Evolutionary conservation across 2,329 filamentous ascomycete species (phyloP).

Genomic region (Xylariaceae sp.): DNA sequence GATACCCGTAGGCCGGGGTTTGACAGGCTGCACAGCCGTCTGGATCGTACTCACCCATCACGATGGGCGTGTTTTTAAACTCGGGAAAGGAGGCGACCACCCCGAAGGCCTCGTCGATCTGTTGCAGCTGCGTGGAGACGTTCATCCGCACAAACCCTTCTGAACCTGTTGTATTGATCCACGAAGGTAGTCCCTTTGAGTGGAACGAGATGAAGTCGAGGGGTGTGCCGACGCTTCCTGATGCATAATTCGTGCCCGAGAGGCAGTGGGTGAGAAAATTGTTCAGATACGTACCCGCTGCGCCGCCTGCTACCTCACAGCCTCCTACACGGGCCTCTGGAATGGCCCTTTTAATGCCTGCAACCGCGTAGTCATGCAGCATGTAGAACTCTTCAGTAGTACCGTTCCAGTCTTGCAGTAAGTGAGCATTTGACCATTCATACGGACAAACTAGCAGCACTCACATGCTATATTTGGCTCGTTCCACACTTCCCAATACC

Average conservation of each 20-base stretch:
- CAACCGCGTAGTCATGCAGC: conserved; percentile 1
- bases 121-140: not conserved
- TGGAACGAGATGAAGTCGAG: conserved; percentile 7
- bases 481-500: conserved; percentile 7
- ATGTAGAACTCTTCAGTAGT: not conserved
- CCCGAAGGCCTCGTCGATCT: not conserved
- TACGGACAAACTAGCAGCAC: not conserved
- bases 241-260: not conserved
- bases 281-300: not conserved
- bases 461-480: conserved; percentile 3
- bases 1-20: not conserved
- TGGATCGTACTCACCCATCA: not conserved
- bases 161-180: not conserved
- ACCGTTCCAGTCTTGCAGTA: not conserved
- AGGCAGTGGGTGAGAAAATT: not conserved
- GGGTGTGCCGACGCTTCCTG: not conserved
- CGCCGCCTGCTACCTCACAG: conserved; percentile 1
- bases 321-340: not conserved
- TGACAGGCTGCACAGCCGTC: not conserved
- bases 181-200: not conserved
- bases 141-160: conserved; percentile 1
- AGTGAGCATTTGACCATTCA: not conserved
- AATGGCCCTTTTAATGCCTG: not conserved
- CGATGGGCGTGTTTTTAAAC: not conserved
- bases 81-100: not conserved